A percentile compares a stretch with the other conserved stretches of the same genome.
These are phyloP conservation scores for Saccharomyces hybrid DNA, from an alignment of 1,139 yeast genomes.

Conservation along the genomic window DNA sequence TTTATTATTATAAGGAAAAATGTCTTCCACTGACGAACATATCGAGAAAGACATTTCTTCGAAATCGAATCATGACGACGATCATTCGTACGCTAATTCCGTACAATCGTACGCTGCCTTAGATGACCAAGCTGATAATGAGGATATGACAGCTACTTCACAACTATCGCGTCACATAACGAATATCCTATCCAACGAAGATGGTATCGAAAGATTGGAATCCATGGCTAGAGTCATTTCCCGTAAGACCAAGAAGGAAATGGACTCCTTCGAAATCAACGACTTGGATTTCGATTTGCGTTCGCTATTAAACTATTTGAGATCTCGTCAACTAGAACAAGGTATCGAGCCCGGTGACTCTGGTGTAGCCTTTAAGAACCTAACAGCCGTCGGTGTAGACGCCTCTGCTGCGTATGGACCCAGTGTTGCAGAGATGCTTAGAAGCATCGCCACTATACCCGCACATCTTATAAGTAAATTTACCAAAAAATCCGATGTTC, in stretches of 20 bases:
- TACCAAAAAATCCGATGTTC: conserved; percentile 34
- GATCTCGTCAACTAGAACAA: conserved; percentile 33
- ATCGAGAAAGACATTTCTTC: conserved; percentile 8
- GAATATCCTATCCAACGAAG: conserved; percentile 27
- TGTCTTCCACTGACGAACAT: conserved; percentile 12
- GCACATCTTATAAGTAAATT: conserved; percentile 15
- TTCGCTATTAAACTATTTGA: conserved; percentile 35
- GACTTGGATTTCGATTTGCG: conserved; percentile 37
- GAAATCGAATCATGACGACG: conserved; percentile 11
- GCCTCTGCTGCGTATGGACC: conserved; percentile 47
- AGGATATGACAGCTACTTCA: conserved; percentile 21
- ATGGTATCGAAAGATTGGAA: conserved; percentile 35
- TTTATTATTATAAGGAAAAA: not conserved
- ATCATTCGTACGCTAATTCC: conserved; percentile 9
- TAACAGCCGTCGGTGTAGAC: conserved; percentile 46
- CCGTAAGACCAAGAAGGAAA: conserved; percentile 34
- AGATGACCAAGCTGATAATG: conserved; percentile 14
- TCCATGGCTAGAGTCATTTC: conserved; percentile 38
- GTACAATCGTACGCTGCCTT: conserved; percentile 21
- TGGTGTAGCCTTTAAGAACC: conserved; percentile 41
- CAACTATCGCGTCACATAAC: conserved; percentile 29
- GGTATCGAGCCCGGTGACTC: conserved; percentile 42
- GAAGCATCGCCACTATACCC: conserved; percentile 33
- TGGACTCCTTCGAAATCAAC: conserved; percentile 35
- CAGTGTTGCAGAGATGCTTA: conserved; percentile 39